Percentiles rank a stretch among this genome's conserved stretches.
phyloP scores from a whole-genome alignment of 2,329 filamentous ascomycete genomes.

The Hypoxylon sp. region DNA sequence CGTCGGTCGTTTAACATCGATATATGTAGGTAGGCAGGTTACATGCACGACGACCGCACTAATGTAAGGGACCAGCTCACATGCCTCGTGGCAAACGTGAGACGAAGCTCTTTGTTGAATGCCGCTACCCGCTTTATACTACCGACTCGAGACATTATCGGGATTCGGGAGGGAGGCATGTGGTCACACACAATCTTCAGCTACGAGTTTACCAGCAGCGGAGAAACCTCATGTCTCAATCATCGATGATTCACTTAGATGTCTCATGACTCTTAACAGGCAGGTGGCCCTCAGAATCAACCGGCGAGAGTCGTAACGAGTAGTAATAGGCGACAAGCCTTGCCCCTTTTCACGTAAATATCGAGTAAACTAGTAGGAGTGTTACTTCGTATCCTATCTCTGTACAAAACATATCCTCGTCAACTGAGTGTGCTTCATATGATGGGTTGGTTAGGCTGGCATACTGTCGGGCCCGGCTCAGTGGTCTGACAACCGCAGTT shows the following conservation, averaged over 20 bases:
- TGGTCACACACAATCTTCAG: conserved; percentile 16
- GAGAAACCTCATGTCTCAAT: conserved; percentile 17
- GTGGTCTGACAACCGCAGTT: not conserved
- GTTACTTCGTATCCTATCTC: not conserved
- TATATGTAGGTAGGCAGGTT: conserved; percentile 3
- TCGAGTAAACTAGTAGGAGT: not conserved
- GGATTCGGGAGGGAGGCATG: conserved; percentile 17
- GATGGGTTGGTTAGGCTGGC: not conserved
- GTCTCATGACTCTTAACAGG: conserved; percentile 10
- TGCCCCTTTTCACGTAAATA: not conserved
- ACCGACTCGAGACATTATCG: conserved; percentile 23
- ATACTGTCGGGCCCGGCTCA: not conserved
- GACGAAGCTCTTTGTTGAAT: conserved; percentile 8
- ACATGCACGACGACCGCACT: conserved; percentile 11
- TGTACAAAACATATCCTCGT: not conserved
- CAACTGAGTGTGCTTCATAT: not conserved
- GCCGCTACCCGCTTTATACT: conserved; percentile 9
- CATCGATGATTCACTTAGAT: conserved; percentile 12
- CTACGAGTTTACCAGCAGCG: conserved; percentile 4
- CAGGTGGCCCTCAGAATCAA: not conserved
- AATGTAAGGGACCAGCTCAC: not conserved
- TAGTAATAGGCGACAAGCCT: conserved; percentile 8
- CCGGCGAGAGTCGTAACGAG: not conserved
- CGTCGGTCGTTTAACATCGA: conserved; percentile 17
- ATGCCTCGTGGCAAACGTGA: conserved; percentile 24